A percentile compares a stretch with the other conserved stretches of the same genome.
Evolutionary conservation across 202 grass and related monocot species (phyloP).

Genomic region (Zizania palustris): DNA sequence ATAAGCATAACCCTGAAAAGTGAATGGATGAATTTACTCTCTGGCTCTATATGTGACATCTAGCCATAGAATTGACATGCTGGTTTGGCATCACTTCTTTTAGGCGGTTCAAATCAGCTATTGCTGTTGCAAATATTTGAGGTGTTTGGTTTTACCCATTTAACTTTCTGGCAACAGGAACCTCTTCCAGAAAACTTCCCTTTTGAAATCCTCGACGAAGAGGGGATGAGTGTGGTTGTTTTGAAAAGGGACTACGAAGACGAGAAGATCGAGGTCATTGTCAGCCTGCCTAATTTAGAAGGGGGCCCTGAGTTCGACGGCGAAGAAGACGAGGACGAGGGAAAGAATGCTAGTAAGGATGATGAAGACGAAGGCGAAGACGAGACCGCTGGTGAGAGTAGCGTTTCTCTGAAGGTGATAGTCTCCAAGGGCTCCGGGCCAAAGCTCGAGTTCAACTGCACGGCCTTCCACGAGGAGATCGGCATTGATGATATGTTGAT

Average conservation of each 20-base stretch:
- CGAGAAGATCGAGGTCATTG: slow-evolving; percentile 66
- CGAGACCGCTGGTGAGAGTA: slow-evolving; percentile 46
- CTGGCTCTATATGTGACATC: slow-evolving; percentile 14
- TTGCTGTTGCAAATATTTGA: slow-evolving; percentile 13
- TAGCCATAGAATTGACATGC: background rate
- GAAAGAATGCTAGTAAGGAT: slow-evolving; percentile 29
- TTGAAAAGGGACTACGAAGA: slow-evolving; percentile 63
- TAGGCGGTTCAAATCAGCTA: background rate
- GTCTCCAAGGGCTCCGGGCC: slow-evolving; percentile 66
- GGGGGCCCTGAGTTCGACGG: slow-evolving; percentile 55
- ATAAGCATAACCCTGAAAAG: background rate
- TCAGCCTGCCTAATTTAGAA: slow-evolving; percentile 74
- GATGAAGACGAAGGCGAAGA: slow-evolving; percentile 15
- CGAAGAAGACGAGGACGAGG: slow-evolving; percentile 37
- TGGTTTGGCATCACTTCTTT: background rate
- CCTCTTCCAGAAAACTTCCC: slow-evolving; percentile 65
- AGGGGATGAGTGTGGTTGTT: slow-evolving; percentile 61
- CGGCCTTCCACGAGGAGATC: slow-evolving; percentile 75
- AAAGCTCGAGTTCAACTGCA: slow-evolving; percentile 77
- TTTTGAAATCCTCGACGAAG: slow-evolving; percentile 68
- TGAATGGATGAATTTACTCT: background rate
- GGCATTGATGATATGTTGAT: slow-evolving; percentile 86
- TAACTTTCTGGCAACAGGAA: slow-evolving; percentile 37
- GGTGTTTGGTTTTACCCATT: background rate
- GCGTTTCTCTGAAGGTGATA: slow-evolving; percentile 63